These are phyloP conservation scores for Ligustrum vulgare DNA, from an alignment of 257 asterid genomes.

Conservation along the genomic window DNA sequence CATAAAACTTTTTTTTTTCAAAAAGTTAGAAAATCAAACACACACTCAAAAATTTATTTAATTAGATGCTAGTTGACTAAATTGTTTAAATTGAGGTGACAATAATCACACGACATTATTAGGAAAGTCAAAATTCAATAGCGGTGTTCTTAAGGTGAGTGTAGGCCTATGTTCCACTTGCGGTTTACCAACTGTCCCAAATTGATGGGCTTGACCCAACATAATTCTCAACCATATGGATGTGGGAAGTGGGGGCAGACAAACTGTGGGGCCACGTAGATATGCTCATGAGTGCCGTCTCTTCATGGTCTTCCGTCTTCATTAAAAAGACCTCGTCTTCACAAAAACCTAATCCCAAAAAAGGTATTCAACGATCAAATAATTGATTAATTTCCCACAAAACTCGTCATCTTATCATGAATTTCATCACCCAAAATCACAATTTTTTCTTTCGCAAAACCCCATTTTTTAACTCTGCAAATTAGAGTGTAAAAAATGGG, in stretches of 20 bases:
- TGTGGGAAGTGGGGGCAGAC: neutral
- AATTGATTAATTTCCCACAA: neutral
- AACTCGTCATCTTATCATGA: neutral
- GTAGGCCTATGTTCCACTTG: no score
- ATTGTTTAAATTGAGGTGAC: no score
- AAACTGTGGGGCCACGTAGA: neutral
- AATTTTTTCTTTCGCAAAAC: neutral
- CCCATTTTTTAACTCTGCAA: neutral
- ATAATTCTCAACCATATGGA: neutral
- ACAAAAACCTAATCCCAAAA: neutral
- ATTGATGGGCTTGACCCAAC: neutral
- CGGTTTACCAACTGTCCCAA: no score
- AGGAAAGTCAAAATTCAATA: no score
- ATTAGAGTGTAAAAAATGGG: slow-evolving; percentile 39
- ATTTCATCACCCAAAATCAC: neutral
- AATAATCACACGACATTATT: no score
- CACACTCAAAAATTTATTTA: no score
- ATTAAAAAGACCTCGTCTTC: neutral
- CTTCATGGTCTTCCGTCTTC: neutral
- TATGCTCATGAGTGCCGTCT: neutral
- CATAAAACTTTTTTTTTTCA: no score
- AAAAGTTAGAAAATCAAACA: no score
- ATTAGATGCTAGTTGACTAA: no score
- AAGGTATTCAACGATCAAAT: no score
- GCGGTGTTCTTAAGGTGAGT: no score